A percentile compares a stretch with the other conserved stretches of the same genome.
phyloP scores from a whole-genome alignment of 805 yeast species.

The Candida adriatica region DNA sequence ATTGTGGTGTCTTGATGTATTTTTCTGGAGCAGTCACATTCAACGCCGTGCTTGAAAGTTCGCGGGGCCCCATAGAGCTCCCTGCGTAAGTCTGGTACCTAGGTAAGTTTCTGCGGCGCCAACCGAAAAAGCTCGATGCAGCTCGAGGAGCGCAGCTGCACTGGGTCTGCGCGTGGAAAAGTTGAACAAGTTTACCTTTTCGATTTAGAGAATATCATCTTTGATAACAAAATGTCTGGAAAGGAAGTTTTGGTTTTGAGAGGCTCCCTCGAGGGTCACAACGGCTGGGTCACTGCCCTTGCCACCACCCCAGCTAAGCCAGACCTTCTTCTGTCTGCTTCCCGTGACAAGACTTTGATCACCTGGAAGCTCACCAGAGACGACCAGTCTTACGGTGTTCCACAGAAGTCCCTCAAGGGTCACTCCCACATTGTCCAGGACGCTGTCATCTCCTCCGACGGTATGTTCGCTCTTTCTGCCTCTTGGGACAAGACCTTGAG shows the following conservation, averaged over 20 bases:
- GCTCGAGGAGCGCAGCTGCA: too few species aligned
- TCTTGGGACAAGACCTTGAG: slow-evolving; percentile 99
- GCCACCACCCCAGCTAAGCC: slow-evolving; percentile 98
- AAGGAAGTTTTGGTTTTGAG: slow-evolving; percentile 98
- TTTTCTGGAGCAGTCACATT: too few species aligned
- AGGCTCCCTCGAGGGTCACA: slow-evolving; percentile 98
- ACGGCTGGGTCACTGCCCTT: slow-evolving; percentile 96
- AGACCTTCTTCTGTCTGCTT: slow-evolving; percentile 94
- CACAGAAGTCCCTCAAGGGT: slow-evolving; percentile 95
- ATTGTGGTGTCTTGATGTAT: too few species aligned
- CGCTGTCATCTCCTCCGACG: slow-evolving; percentile 95
- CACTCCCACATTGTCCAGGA: slow-evolving; percentile 99
- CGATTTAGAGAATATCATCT: too few species aligned
- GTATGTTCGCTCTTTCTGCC: slow-evolving; percentile 95
- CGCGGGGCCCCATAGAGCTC: slow-evolving; percentile 17
- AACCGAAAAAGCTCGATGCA: slow-evolving; percentile 2
- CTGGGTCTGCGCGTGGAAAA: too few species aligned
- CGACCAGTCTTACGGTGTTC: slow-evolving; percentile 95
- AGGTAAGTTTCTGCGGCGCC: slow-evolving; percentile 12
- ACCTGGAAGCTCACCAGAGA: slow-evolving; percentile 97
- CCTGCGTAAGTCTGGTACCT: slow-evolving; percentile 21
- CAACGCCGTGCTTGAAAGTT: slow-evolving; percentile 16
- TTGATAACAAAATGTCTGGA: slow-evolving; percentile 49
- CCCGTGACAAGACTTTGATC: slow-evolving; percentile 97
- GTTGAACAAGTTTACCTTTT: too few species aligned